A percentile compares a stretch with the other conserved stretches of the same genome.
phyloP scores from a whole-genome alignment of 176 grass and related monocot species.

The Puya raimondii region DNA sequence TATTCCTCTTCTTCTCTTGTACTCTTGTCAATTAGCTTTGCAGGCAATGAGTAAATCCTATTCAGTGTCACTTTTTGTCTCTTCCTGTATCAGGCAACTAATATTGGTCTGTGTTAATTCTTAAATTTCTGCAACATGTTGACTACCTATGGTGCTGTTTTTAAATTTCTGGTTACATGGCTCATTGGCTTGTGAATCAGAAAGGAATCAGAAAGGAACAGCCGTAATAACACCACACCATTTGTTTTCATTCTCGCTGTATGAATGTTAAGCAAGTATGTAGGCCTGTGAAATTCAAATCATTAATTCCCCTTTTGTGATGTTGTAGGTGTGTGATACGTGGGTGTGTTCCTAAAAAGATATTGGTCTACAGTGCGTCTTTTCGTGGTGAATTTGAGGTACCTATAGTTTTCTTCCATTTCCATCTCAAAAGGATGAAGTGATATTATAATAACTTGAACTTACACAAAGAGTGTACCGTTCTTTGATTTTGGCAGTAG shows the following conservation, averaged over 20 bases:
- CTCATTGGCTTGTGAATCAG: no score
- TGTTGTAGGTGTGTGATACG: conserved; percentile 80
- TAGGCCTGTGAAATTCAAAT: conserved; percentile 3
- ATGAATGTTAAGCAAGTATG: not conserved
- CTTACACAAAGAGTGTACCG: no score
- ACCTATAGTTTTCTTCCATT: not conserved
- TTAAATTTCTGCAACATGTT: no score
- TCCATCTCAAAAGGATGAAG: no score
- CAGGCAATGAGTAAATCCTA: not conserved
- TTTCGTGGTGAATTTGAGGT: conserved; percentile 93
- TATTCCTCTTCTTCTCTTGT: not conserved
- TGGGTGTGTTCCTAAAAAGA: conserved; percentile 96
- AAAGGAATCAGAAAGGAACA: no score
- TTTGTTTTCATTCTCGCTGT: not conserved
- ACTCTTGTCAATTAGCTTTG: not conserved
- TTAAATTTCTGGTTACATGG: no score
- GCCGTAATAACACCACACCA: not conserved
- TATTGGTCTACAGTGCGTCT: conserved; percentile 70
- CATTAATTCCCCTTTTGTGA: not conserved
- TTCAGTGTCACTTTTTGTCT: not conserved
- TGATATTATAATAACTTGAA: no score
- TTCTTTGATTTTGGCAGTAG: no score
- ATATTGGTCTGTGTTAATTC: no score
- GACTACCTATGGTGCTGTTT: no score
- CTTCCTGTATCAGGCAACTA: no score